These are phyloP conservation scores for Apiospora koreana DNA, from an alignment of 2,329 filamentous ascomycete species.

Conservation along the genomic window DNA sequence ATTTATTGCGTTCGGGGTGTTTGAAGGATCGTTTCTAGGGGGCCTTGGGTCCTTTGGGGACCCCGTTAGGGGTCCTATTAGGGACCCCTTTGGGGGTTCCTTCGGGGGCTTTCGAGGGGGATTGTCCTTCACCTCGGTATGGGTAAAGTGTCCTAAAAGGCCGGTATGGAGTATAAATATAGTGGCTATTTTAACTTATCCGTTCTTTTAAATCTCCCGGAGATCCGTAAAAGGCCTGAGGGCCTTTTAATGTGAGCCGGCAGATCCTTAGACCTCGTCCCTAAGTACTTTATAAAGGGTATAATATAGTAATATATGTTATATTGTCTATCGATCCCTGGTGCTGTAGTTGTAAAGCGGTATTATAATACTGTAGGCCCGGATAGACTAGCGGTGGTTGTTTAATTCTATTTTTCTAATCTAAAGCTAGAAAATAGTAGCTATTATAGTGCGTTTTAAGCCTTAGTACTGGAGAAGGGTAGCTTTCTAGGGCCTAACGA, in stretches of 20 bases:
- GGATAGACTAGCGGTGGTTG: not conserved
- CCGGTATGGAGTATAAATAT: not conserved
- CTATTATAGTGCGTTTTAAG: not conserved
- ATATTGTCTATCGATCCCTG: not conserved
- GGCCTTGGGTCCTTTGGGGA: no score
- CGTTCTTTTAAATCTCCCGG: not conserved
- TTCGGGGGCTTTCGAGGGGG: not conserved
- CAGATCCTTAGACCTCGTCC: not conserved
- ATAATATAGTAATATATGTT: not conserved
- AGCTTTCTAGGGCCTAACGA: not conserved
- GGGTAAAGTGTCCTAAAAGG: not conserved
- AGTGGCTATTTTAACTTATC: not conserved
- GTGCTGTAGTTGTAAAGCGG: not conserved
- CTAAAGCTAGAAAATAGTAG: not conserved
- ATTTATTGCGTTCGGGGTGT: not conserved
- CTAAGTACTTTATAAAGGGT: not conserved
- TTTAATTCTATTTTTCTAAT: not conserved
- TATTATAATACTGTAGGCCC: no score
- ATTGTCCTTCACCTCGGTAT: not conserved
- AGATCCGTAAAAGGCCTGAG: not conserved
- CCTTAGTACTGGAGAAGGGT: not conserved
- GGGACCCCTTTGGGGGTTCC: not conserved
- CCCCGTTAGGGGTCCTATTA: not conserved
- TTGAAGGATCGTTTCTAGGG: no score
- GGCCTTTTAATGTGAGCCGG: not conserved